phyloP scores from a whole-genome alignment of 257 asterid genomes.

The Capsicum pubescens region DNA sequence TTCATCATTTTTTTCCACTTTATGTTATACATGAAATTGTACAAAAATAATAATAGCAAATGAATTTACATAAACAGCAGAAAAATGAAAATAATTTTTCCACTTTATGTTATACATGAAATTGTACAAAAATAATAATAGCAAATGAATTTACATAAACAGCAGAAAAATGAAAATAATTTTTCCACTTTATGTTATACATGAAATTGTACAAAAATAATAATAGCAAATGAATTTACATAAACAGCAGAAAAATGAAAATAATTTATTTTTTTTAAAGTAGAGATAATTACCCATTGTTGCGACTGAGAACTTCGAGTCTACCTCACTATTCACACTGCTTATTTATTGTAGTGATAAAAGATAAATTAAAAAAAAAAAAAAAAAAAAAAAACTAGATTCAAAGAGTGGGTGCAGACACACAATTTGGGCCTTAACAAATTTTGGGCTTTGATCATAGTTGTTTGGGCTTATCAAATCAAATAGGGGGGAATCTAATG shows the following conservation, averaged over 20 bases:
- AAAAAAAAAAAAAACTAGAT: slow-evolving; percentile 5
- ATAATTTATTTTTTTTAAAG: no score
- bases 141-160: background rate
- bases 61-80: background rate
- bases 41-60: background rate
- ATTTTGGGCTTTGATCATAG: background rate
- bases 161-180: no score
- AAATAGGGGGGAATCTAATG: no score
- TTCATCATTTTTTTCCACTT: no score
- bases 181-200: no score
- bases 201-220: background rate
- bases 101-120: background rate
- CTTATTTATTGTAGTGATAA: background rate
- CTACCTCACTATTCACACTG: background rate
- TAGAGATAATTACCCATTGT: background rate
- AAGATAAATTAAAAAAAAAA: background rate
- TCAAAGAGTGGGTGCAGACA: background rate
- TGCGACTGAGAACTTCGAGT: background rate
- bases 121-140: background rate
- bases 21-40: background rate
- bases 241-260: background rate
- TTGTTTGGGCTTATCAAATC: background rate
- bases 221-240: background rate
- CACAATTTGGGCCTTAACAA: background rate
- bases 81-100: no score